Conservation (phyloP, 164 flowering plant genomes). For the Magnolia changhungtana region DNA sequence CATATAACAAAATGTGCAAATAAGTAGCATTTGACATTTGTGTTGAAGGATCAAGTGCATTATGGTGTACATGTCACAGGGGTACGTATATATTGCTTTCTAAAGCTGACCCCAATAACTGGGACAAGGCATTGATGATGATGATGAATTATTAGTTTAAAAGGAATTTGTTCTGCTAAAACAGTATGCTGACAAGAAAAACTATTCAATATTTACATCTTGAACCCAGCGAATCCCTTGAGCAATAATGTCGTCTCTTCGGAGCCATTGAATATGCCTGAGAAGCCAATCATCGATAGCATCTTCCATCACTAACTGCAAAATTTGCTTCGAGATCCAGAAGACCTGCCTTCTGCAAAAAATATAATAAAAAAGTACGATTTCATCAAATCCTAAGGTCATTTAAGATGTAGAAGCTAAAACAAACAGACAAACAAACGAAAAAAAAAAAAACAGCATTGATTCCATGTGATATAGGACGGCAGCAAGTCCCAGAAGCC, state of each 20-base stretch:
- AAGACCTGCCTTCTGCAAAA: conserved; percentile 87
- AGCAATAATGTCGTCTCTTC: conserved; percentile 80
- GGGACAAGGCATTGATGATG: background rate
- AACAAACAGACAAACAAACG: background rate
- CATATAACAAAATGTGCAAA: background rate
- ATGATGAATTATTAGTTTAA: background rate
- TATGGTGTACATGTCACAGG: background rate
- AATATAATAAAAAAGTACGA: background rate
- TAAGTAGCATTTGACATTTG: background rate
- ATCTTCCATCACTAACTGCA: conserved; percentile 97
- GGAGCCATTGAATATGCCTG: conserved; percentile 85
- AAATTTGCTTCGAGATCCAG: conserved; percentile 97
- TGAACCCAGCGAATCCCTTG: conserved; percentile 83
- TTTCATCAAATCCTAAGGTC: background rate
- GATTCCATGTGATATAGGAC: background rate
- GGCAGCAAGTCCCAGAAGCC: background rate
- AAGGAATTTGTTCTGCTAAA: background rate
- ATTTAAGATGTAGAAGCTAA: background rate
- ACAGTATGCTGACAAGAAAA: no score
- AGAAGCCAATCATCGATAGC: conserved; percentile 96
- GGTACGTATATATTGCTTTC: background rate
- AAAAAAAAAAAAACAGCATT: background rate
- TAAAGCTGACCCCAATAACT: background rate
- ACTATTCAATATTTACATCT: conserved; percentile 61
- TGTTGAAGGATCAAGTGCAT: background rate